phyloP scores from a whole-genome alignment of 1,139 yeast genomes.

The Blastobotrys raffinosifermentans region DNA sequence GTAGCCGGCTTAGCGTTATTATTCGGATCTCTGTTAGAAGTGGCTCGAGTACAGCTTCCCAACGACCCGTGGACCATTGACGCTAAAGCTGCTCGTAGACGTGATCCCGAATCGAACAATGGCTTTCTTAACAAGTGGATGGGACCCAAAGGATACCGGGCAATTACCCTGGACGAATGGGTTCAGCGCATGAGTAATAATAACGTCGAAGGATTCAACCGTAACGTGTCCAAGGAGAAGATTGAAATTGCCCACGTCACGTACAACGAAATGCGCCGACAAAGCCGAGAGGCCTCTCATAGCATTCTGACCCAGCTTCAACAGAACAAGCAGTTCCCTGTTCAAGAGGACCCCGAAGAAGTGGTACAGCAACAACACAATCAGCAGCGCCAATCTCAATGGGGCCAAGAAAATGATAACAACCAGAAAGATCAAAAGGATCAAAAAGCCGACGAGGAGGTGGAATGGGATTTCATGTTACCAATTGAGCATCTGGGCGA shows the following conservation, averaged over 20 bases:
- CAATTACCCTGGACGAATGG: slow-evolving; percentile 30
- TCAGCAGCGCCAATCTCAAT: too few relatives aligned
- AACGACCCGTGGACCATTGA: slow-evolving; percentile 35
- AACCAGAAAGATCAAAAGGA: slow-evolving; percentile 12
- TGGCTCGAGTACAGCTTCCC: slow-evolving; percentile 26
- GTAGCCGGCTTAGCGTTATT: slow-evolving; percentile 27
- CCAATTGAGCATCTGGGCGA: slow-evolving; percentile 25
- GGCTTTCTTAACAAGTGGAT: slow-evolving; percentile 27
- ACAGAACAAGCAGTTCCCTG: slow-evolving; percentile 11
- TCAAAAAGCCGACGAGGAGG: slow-evolving; percentile 10
- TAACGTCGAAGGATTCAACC: slow-evolving; percentile 10
- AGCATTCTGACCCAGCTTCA: slow-evolving; percentile 20
- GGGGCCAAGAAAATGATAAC: too few relatives aligned
- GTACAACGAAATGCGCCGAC: slow-evolving; percentile 18
- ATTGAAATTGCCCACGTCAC: slow-evolving; percentile 14
- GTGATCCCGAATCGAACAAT: slow-evolving; percentile 16
- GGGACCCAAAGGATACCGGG: slow-evolving; percentile 30
- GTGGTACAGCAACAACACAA: too few relatives aligned
- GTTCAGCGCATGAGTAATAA: slow-evolving; percentile 14
- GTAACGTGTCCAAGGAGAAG: slow-evolving; percentile 6
- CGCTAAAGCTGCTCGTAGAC: slow-evolving; percentile 27
- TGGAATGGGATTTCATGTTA: slow-evolving; percentile 25
- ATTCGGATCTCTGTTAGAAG: slow-evolving; percentile 26
- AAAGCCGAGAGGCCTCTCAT: slow-evolving; percentile 19
- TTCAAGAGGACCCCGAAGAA: slow-evolving; percentile 7